phyloP scores from a whole-genome alignment of 2,329 filamentous ascomycete species.

The Karstenula rhodostoma region DNA sequence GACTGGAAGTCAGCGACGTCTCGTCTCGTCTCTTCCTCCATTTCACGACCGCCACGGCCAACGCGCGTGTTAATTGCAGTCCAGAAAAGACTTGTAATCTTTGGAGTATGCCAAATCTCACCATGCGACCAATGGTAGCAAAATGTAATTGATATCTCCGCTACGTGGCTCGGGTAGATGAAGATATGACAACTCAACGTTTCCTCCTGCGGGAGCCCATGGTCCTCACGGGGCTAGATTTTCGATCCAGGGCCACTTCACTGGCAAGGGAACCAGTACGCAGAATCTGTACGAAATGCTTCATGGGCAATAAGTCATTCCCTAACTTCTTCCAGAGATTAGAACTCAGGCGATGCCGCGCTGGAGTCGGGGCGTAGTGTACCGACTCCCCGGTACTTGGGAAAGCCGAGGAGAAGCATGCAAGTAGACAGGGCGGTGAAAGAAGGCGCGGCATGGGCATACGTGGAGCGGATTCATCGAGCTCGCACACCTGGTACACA shows the following conservation, averaged over 20 bases:
- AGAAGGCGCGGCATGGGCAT: background rate
- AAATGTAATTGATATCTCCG: background rate
- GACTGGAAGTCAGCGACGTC: constrained; percentile 4
- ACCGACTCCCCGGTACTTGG: background rate
- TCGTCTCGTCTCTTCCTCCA: constrained; percentile 8
- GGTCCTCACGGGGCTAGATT: background rate
- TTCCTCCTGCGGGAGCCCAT: background rate
- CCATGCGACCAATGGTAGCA: background rate
- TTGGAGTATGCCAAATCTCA: background rate
- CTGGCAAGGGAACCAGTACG: background rate
- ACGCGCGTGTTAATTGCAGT: background rate
- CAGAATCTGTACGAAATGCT: background rate
- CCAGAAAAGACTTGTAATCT: background rate
- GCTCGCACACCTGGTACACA: background rate
- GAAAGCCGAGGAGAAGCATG: background rate
- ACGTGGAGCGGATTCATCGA: background rate
- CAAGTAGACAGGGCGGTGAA: background rate
- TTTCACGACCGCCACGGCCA: background rate
- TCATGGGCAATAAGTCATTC: background rate
- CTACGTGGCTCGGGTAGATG: background rate
- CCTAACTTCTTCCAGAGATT: background rate
- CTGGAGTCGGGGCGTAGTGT: background rate
- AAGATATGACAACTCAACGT: background rate
- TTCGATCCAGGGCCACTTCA: background rate
- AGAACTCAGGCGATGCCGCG: background rate